Conservation (phyloP, 2,329 filamentous ascomycete species). For the Alternaria sp. region DNA sequence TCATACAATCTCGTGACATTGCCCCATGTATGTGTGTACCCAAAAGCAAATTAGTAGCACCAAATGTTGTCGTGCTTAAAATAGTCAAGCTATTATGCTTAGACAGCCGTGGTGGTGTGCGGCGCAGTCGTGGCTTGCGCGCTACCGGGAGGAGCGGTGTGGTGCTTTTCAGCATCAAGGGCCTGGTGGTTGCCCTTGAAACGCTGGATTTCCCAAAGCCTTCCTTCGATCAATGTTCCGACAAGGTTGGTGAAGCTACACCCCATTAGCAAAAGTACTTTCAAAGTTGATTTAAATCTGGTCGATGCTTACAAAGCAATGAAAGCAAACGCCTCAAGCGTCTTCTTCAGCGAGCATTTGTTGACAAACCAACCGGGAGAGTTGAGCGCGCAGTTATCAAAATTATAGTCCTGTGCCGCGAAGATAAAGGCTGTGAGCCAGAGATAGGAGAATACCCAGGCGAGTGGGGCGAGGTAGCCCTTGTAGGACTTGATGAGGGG, state of each 20-base stretch:
- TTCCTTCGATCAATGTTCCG: slow-evolving; percentile 28
- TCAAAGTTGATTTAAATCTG: background rate
- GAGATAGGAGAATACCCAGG: slow-evolving; percentile 35
- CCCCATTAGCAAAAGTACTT: slow-evolving; percentile 1
- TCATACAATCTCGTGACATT: background rate
- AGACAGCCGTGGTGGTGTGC: background rate
- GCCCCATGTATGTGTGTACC: background rate
- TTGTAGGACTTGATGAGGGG: slow-evolving; percentile 32
- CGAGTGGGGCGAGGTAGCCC: slow-evolving; percentile 30
- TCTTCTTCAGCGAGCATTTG: slow-evolving; percentile 32
- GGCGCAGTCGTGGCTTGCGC: background rate
- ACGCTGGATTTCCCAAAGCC: slow-evolving; percentile 31
- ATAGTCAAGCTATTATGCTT: background rate
- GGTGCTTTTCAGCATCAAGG: slow-evolving; percentile 13
- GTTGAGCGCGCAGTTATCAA: slow-evolving; percentile 18
- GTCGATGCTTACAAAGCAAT: slow-evolving; percentile 32
- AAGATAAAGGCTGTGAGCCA: slow-evolving; percentile 41
- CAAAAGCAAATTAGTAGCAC: background rate
- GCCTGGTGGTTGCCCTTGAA: background rate
- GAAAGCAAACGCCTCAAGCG: slow-evolving; percentile 35
- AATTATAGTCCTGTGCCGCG: slow-evolving; percentile 33
- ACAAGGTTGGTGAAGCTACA: slow-evolving; percentile 32
- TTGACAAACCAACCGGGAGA: slow-evolving; percentile 20
- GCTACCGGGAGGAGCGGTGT: slow-evolving; percentile 7
- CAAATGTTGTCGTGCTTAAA: background rate